Base-by-base conservation (phyloP, 352 stramenopile genomes). In the Globisporangium paroecandrum region DNA sequence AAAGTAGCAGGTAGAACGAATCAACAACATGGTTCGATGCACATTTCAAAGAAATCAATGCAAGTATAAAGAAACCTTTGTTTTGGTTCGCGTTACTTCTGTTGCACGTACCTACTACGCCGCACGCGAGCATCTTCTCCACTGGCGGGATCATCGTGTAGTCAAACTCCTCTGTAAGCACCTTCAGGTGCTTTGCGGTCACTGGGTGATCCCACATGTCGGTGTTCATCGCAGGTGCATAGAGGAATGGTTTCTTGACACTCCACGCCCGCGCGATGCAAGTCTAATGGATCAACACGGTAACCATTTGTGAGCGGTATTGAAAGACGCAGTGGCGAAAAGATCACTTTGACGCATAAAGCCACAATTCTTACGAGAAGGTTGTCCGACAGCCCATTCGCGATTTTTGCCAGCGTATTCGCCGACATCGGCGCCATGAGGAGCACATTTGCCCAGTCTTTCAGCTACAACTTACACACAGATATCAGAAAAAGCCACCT, bases 141-240 rank as follows among this genome's bases (percentile, higher is more conserved):
- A 97, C 81, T 1, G 96, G 96, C 53, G 81, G 68, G 34, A 98
- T 83, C 74, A 98, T 88, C 9, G 65, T 62, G 69, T 98, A 93
- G 22, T 82, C 77, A 12, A 89, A 83, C 32, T 85, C 78, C 32
- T 85, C 78, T 1, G 68, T 65, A 41, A 97, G 70, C 34, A 89
- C 69, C 8, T 58, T 51, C 51, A 97, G 62, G 46, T 97, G 92
- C 64, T 75, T 81, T 10, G 74, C 73, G 20, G 97, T 99, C 64
- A 98, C 77, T 5, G 95, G 93, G 77, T 99, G 95, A 58, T 94
- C 81, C 93, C 95, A 99, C 97, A 99, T 99, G 70, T 96, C 90
- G 15, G 96, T 99, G 76, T 99, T 99, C 97, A 99, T 99, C 12
- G 97, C 96, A 5, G 97, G 97, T 24, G 94, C 94, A 25, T 97